phyloP scores from a whole-genome alignment of 2,329 filamentous ascomycete species.

The Verticillium isaacii region DNA sequence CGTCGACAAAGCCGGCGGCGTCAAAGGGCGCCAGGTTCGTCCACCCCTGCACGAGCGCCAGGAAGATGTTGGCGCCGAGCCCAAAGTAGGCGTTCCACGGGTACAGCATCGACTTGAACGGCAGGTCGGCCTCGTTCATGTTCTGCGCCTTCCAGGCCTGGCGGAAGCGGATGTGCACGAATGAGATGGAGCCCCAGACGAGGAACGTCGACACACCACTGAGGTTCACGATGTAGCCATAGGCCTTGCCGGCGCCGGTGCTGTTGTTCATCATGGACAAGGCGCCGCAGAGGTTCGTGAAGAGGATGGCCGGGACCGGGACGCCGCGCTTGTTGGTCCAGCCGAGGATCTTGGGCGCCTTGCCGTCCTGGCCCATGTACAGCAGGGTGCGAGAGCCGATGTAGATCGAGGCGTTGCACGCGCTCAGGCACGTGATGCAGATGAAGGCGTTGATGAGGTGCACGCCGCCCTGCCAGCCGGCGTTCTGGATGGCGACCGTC shows the following conservation, averaged over 20 bases:
- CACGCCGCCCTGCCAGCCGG: slow-evolving; percentile 67
- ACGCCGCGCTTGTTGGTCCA: slow-evolving; percentile 62
- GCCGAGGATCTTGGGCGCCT: slow-evolving; percentile 65
- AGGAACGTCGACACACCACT: slow-evolving; percentile 67
- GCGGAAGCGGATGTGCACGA: slow-evolving; percentile 69
- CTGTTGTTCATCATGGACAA: slow-evolving; percentile 73
- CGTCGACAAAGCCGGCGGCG: slow-evolving; percentile 56
- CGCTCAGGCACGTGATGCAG: slow-evolving; percentile 66
- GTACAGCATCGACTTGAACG: slow-evolving; percentile 50
- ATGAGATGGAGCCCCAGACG: slow-evolving; percentile 66
- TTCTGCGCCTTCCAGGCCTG: slow-evolving; percentile 57
- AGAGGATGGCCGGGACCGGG: slow-evolving; percentile 55
- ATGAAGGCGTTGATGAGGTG: slow-evolving; percentile 77
- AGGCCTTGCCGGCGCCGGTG: slow-evolving; percentile 61
- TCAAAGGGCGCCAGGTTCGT: slow-evolving; percentile 53
- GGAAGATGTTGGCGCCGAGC: slow-evolving; percentile 50
- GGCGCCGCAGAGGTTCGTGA: slow-evolving; percentile 67
- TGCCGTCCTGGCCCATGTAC: slow-evolving; percentile 69
- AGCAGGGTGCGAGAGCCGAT: slow-evolving; percentile 70
- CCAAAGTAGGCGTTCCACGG: slow-evolving; percentile 58
- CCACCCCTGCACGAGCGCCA: slow-evolving; percentile 59
- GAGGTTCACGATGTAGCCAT: slow-evolving; percentile 66
- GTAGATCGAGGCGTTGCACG: slow-evolving; percentile 73
- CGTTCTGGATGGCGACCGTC: slow-evolving; percentile 69
- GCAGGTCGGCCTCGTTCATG: slow-evolving; percentile 46